Conservation (phyloP, 345 rosid species). For the Dovyalis caffra region DNA sequence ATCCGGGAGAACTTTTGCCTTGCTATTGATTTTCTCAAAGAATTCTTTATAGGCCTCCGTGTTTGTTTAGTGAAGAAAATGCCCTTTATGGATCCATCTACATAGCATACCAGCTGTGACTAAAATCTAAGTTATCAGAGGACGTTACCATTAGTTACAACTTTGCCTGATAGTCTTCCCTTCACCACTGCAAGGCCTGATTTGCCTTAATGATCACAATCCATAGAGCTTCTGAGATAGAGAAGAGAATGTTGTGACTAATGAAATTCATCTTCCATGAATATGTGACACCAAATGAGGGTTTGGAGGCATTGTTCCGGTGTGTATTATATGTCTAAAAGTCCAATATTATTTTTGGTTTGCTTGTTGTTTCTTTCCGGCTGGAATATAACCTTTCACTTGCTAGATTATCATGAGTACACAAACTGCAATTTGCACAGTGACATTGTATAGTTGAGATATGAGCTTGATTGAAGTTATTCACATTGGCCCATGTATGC, state of each 20-base stretch:
- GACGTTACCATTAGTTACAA: background rate
- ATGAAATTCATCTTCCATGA: background rate
- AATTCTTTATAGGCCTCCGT: background rate
- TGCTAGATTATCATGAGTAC: background rate
- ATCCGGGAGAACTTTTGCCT: background rate
- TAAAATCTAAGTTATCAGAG: background rate
- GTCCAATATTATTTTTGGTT: background rate
- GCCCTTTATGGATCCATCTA: background rate
- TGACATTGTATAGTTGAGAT: background rate
- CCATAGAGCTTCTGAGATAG: no score
- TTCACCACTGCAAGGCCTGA: background rate
- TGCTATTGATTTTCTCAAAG: background rate
- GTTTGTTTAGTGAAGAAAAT: background rate
- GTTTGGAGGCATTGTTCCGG: background rate
- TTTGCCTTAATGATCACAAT: no score
- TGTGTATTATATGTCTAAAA: no score
- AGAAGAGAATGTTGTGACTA: no score
- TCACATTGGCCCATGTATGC: conserved; percentile 14
- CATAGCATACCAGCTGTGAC: background rate
- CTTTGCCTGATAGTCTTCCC: background rate
- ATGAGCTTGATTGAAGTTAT: background rate
- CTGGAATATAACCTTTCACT: background rate
- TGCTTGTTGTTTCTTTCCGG: background rate
- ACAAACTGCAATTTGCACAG: background rate
- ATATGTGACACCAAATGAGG: background rate